Evolutionary conservation across 345 rosid species (phyloP), one percentile per base, ranked within the genome.

Genomic region (Boechera stricta): DNA sequence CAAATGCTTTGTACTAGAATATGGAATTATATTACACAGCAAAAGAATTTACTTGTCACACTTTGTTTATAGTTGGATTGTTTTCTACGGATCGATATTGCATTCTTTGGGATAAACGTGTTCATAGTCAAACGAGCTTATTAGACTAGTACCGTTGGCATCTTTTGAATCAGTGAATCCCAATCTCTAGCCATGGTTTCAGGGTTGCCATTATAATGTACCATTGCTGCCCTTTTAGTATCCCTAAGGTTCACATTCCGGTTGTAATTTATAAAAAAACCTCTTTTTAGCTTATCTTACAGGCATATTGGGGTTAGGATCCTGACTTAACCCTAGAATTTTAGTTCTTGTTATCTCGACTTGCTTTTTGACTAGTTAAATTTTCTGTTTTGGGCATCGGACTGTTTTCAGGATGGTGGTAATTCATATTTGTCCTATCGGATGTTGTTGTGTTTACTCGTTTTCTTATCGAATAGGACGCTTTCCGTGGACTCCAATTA

Each of bases 1-100:
- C 36, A 29, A 13, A 56, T 12, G 13, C 7, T 35, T 36, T 5
- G n/a, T 59, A 42, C 45, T 45, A 33, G n/a, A 47, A 32, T 21
- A n/a, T 54, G 26, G 28, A 5, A 1, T 54, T 54, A 10, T 54
- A 8, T 39, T 54, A 69, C 73, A 15, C 63, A 15, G 58, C 51
- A 42, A 44, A 38, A 56, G 7, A 56, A 39, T 47, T 5, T 18
- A 58, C 36, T 35, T 45, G 45, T 71, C 66, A 44, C 32, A 70
- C 16, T 2, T 16, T 11, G 5, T 10, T 57, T 7, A 8, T 18
- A 58, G 6, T 45, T 33, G 18, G 18, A 15, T 61, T 36, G n/a
- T 60, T 36, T 55, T 16, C 29, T 18, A 60, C n/a, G 65, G 47
- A 60, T 60, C 10, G 7, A 36, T 36, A 28, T 16, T n/a, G 63